Evolutionary conservation across 257 asterid species (phyloP).

Genomic region (Petrea volubilis): DNA sequence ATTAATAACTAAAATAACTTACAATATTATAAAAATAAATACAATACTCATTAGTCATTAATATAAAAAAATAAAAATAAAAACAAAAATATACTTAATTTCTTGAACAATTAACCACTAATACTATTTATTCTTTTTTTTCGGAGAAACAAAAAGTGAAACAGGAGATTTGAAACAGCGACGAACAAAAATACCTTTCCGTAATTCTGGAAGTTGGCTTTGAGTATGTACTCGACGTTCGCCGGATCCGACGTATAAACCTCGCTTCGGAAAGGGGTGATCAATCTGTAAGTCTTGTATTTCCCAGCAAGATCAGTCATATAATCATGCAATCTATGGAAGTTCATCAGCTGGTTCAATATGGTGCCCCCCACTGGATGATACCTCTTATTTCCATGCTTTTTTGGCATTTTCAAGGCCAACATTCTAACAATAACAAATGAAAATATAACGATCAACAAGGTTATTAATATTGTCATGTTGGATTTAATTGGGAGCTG

Average conservation of each 20-base stretch:
- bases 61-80: too few relatives aligned
- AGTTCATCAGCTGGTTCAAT: conserved; percentile 54
- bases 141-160: not conserved
- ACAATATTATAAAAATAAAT: too few relatives aligned
- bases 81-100: too few relatives aligned
- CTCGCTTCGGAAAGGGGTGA: conserved; percentile 53
- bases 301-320: conserved; percentile 63
- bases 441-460: conserved; percentile 21
- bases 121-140: too few relatives aligned
- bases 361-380: conserved; percentile 69
- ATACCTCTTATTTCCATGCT: conserved; percentile 33
- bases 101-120: too few relatives aligned
- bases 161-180: not conserved
- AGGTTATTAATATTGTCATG: conserved; percentile 20
- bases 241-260: conserved; percentile 65
- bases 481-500: too few relatives aligned
- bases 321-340: conserved; percentile 59
- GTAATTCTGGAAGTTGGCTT: conserved; percentile 59
- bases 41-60: too few relatives aligned
- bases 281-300: conserved; percentile 58
- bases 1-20: too few relatives aligned
- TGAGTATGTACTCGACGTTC: conserved; percentile 67
- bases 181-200: conserved; percentile 49
- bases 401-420: conserved; percentile 23
- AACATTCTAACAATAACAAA: not conserved